Conservation (phyloP, 495 filamentous ascomycete genomes). For the Penicillium simplicissimum region DNA sequence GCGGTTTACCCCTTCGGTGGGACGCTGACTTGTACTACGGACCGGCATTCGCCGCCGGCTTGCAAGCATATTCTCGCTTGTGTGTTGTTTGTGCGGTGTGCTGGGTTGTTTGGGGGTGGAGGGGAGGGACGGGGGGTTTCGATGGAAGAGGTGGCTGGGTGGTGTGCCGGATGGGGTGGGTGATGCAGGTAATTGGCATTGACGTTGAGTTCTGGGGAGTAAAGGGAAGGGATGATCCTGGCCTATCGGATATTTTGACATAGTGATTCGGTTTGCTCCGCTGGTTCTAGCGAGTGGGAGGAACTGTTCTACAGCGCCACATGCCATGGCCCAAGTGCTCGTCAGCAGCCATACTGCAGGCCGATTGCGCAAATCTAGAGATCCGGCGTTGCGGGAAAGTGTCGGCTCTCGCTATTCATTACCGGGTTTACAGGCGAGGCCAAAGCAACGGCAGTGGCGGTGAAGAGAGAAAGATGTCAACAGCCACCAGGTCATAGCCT, state of each 20-base stretch:
- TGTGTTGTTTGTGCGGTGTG: conserved; percentile 69
- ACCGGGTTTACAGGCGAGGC: background rate
- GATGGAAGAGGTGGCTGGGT: conserved; percentile 70
- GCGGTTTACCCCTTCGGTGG: conserved; percentile 53
- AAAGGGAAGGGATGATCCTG: background rate
- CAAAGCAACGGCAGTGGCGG: background rate
- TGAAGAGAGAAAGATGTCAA: conserved; percentile 6
- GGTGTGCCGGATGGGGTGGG: conserved; percentile 65
- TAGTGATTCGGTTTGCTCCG: background rate
- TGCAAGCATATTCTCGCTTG: conserved; percentile 93
- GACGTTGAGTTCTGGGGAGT: background rate
- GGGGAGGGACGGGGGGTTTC: conserved; percentile 53
- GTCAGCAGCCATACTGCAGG: conserved; percentile 1
- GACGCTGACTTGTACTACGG: conserved; percentile 35
- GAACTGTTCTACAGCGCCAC: conserved; percentile 4
- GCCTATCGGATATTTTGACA: conserved; percentile 1
- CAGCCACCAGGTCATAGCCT: conserved; percentile 14
- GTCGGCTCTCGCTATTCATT: background rate
- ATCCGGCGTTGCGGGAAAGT: background rate
- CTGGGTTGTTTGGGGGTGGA: conserved; percentile 55
- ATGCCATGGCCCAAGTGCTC: background rate
- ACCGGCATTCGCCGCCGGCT: conserved; percentile 52
- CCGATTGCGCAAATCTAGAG: background rate
- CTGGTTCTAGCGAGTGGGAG: conserved; percentile 2
- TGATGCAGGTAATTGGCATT: conserved; percentile 19